Base-by-base conservation (phyloP, 2,329 filamentous ascomycete genomes). In the Pseudogymnoascus sp. region DNA sequence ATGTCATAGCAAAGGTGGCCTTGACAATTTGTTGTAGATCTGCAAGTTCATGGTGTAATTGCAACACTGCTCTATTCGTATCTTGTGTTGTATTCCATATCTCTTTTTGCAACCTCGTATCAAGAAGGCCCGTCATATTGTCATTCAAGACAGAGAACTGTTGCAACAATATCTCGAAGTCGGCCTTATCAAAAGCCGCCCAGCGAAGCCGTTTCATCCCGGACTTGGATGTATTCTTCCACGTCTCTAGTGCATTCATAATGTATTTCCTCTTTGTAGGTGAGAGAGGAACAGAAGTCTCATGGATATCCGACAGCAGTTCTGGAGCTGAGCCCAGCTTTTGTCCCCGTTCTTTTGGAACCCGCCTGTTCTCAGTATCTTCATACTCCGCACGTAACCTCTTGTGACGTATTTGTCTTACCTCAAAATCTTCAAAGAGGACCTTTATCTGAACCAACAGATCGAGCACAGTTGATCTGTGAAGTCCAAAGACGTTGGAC, bases 391-490 rank as follows among this genome's bases (percentile, higher is more conserved):
- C 66, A 14, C 73, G 71, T 6, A 80, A 75, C 41, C 74, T 73
- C 23, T 73, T 71, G 66, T 81, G 75, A 39, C 72, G 74, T 60
- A 71, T 71, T 64, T 81, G 79, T 11, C 79, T 73, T 45, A 76
- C 73, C 31, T 76, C 75, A 62, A 81, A 81, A 64, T 81, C 77
- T 39, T 78, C 74, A 67, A 81, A 80, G 21, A 81, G 70, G 54
- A 77, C 80, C 63, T 78, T 75, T 7, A 81, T 76, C 66, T 81
- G 79, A 6, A 81, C 75, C 19, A 81, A 72, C 60, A 81, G 68
- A 66, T 81, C 79, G 1, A 81, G 74, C n/a, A 81, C 76, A 0
- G 77, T 80, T 64, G 80, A 79, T 21, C 79, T 78, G 67, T 81
- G 79, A 41, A 81, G 71, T 34, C 78, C 74, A 66, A 81, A 81